phyloP scores from a whole-genome alignment of 129 eudicot genomes.

The Artemisia annua region DNA sequence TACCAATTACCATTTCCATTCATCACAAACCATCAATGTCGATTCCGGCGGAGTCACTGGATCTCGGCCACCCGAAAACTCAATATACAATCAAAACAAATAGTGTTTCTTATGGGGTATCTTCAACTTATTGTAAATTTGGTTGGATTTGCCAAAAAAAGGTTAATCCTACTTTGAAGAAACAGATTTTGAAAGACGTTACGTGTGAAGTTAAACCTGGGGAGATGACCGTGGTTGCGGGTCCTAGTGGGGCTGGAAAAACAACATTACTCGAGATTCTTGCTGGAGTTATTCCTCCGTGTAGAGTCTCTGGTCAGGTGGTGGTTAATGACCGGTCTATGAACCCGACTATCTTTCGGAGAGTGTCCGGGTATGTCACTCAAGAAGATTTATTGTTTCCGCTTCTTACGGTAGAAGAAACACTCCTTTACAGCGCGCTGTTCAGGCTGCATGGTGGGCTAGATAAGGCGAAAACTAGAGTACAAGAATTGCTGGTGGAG shows the following conservation, averaged over 20 bases:
- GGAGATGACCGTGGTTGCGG: conserved; percentile 74
- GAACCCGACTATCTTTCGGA: conserved; percentile 38
- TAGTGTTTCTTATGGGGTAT: conserved; percentile 46
- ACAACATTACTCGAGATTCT: conserved; percentile 68
- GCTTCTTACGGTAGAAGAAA: conserved; percentile 76
- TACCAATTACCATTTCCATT: background rate
- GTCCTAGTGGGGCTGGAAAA: conserved; percentile 93
- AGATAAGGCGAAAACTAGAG: conserved; percentile 28
- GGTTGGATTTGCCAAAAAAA: conserved; percentile 27
- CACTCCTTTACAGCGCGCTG: conserved; percentile 57
- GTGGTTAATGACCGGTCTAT: conserved; percentile 47
- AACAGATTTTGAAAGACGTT: conserved; percentile 51
- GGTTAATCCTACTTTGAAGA: conserved; percentile 18
- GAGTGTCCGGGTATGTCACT: conserved; percentile 62
- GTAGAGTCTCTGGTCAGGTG: conserved; percentile 47
- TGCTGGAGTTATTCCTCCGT: conserved; percentile 52
- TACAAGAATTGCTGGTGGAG: conserved; percentile 47
- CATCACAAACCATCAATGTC: conserved; percentile 34
- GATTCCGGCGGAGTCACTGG: conserved; percentile 27
- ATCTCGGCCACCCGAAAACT: conserved; percentile 28
- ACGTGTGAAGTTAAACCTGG: conserved; percentile 68
- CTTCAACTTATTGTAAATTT: conserved; percentile 16
- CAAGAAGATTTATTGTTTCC: conserved; percentile 77
- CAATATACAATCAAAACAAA: conserved; percentile 49
- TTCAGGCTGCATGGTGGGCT: conserved; percentile 44